A percentile compares a stretch with the other conserved stretches of the same genome.
Conservation (phyloP, 345 rosid species). For the Melastoma malabathricum region DNA sequence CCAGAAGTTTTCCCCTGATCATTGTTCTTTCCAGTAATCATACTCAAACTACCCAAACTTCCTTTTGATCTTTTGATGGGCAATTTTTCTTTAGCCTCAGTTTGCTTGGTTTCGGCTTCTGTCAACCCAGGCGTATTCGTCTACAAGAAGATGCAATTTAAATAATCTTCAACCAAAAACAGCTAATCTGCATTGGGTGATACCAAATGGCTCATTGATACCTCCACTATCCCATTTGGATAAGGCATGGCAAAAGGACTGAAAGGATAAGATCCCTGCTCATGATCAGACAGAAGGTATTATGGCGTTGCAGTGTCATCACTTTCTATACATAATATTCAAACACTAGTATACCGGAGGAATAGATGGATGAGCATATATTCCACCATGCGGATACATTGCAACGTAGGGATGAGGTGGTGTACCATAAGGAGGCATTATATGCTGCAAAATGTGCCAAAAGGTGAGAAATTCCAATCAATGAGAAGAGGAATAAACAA, state of each 20-base stretch:
- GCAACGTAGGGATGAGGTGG: conserved; percentile 97
- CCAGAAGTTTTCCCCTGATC: conserved; percentile 60
- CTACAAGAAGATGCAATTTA: conserved; percentile 18
- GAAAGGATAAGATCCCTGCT: conserved; percentile 89
- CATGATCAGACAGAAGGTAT: conserved; percentile 5
- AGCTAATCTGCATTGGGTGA: conserved; percentile 4
- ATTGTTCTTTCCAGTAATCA: conserved; percentile 75
- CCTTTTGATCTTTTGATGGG: conserved; percentile 97
- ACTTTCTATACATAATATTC: too few species aligned
- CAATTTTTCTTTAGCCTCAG: conserved; percentile 84
- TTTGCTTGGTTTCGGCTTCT: conserved; percentile 66
- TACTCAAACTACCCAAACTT: conserved; percentile 90
- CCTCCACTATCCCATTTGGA: conserved; percentile 84
- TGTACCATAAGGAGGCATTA: conserved; percentile 96
- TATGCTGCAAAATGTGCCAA: conserved; percentile 43
- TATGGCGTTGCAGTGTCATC: not conserved
- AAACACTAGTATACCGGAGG: conserved; percentile 49
- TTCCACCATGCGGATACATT: conserved; percentile 97
- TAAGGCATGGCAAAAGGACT: conserved; percentile 95
- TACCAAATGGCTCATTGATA: conserved; percentile 39
- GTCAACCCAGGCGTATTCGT: conserved; percentile 59
- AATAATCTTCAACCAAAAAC: conserved; percentile 9
- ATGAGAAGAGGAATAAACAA: not conserved
- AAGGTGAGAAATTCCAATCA: conserved; percentile 1
- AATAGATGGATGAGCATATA: conserved; percentile 88